Conservation (phyloP, 1,284 basidiomycete genomes). For the Tetrapyrgos nigripes region DNA sequence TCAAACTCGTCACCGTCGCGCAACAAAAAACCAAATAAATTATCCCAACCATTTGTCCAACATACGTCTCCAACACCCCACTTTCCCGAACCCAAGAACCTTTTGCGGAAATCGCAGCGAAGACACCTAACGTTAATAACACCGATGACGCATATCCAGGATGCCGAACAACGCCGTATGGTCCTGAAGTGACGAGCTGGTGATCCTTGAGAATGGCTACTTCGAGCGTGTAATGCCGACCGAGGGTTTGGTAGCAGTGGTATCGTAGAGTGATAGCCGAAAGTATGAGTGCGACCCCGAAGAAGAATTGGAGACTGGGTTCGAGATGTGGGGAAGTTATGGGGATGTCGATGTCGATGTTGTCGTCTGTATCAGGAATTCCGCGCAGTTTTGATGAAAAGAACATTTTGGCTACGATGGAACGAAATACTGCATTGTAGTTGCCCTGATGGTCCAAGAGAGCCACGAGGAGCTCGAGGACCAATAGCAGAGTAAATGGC, state of each 20-base stretch:
- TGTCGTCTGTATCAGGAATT: not conserved
- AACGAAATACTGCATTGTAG: not conserved
- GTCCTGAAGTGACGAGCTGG: slow-evolving; percentile 44
- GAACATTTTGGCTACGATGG: not conserved
- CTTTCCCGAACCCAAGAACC: slow-evolving; percentile 49
- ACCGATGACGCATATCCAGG: slow-evolving; percentile 5
- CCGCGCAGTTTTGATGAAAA: not conserved
- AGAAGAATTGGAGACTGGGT: not conserved
- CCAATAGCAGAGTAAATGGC: not conserved
- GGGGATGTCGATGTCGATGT: not conserved
- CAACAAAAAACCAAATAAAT: slow-evolving; percentile 32
- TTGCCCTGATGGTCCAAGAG: not conserved
- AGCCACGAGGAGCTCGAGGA: not conserved
- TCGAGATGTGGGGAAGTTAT: not conserved
- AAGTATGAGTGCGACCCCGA: not conserved
- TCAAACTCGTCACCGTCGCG: slow-evolving; percentile 22
- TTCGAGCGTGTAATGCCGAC: slow-evolving; percentile 48
- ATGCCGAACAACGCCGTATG: slow-evolving; percentile 46
- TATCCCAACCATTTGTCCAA: slow-evolving; percentile 31
- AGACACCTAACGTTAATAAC: not conserved
- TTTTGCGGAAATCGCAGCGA: not conserved
- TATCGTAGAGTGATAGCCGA: slow-evolving; percentile 29
- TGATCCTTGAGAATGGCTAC: slow-evolving; percentile 48
- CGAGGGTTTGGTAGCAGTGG: slow-evolving; percentile 46
- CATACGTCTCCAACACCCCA: slow-evolving; percentile 35